Evolutionary conservation across 1,284 basidiomycete genomes (phyloP).

Genomic region (Lignosus rhinocerotis): DNA sequence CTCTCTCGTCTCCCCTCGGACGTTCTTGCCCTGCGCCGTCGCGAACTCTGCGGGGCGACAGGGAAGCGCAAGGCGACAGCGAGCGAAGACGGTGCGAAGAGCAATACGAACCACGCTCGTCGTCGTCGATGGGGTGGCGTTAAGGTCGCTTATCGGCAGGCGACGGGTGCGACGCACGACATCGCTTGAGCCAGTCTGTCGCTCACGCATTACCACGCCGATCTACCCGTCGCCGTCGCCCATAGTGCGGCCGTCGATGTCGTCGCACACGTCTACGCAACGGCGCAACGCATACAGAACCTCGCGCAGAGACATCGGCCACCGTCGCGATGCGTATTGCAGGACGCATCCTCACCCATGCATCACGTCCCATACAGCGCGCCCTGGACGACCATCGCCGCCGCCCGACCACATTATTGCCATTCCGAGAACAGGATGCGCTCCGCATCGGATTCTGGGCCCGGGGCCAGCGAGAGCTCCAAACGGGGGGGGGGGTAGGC

Average conservation of each 20-base stretch:
- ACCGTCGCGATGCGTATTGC: neutral
- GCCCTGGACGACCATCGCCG: too few species aligned
- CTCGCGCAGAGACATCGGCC: neutral
- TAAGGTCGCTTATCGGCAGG: constrained; percentile 1
- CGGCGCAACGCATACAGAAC: neutral
- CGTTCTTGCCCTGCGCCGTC: too few species aligned
- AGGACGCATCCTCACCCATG: neutral
- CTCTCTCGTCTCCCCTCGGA: too few species aligned
- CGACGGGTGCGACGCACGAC: neutral
- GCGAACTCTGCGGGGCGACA: too few species aligned
- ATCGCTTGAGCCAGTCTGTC: neutral
- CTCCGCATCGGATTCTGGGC: too few species aligned
- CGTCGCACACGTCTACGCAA: neutral
- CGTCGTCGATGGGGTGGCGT: constrained; percentile 2
- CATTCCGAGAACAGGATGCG: too few species aligned
- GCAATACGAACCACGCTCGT: neutral
- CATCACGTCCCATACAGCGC: neutral
- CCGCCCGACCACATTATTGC: too few species aligned
- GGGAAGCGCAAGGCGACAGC: too few species aligned
- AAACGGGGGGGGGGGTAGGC: too few species aligned
- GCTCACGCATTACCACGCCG: neutral
- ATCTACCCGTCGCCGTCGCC: neutral
- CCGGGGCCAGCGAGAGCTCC: too few species aligned
- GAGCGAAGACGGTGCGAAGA: neutral
- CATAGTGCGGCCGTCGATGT: neutral